A percentile compares a stretch with the other conserved stretches of the same genome.
These are phyloP conservation scores for Stephania cephalantha DNA, from an alignment of 164 flowering plant species.

Conservation along the genomic window DNA sequence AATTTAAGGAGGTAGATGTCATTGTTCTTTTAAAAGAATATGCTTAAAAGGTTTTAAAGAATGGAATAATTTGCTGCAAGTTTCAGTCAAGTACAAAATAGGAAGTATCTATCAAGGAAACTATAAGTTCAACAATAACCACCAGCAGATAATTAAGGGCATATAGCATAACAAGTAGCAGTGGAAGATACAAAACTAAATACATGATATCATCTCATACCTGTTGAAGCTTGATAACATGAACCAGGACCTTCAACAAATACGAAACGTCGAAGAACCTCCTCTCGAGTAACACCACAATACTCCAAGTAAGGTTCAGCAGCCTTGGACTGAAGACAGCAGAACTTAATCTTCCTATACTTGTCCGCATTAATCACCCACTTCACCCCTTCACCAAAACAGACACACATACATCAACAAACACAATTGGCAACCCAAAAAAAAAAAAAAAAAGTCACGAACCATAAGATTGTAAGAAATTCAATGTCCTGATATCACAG, in stretches of 20 bases:
- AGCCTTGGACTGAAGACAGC: constrained; percentile 81
- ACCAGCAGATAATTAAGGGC: not conserved
- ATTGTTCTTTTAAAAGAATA: not conserved
- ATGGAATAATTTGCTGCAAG: no score
- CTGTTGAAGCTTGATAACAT: constrained; percentile 82
- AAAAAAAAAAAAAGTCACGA: no score
- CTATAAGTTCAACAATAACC: not conserved
- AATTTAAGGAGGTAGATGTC: no score
- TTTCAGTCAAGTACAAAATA: no score
- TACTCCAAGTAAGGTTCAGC: constrained; percentile 75
- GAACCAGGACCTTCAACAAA: constrained; percentile 77
- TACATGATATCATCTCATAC: constrained; percentile 23
- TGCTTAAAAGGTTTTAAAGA: not conserved
- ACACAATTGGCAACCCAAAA: no score
- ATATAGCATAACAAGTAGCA: not conserved
- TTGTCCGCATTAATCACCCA: constrained; percentile 77
- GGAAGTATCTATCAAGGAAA: not conserved
- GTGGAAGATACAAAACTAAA: not conserved
- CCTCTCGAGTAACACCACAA: constrained; percentile 62
- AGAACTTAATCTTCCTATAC: constrained; percentile 73
- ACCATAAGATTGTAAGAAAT: no score
- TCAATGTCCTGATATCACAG: not conserved
- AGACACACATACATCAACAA: no score
- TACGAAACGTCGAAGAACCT: constrained; percentile 72
- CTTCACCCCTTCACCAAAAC: constrained; percentile 56